Evolutionary conservation across 805 yeast species (phyloP).

Genomic region (Wickerhamomyces xylosicus): DNA sequence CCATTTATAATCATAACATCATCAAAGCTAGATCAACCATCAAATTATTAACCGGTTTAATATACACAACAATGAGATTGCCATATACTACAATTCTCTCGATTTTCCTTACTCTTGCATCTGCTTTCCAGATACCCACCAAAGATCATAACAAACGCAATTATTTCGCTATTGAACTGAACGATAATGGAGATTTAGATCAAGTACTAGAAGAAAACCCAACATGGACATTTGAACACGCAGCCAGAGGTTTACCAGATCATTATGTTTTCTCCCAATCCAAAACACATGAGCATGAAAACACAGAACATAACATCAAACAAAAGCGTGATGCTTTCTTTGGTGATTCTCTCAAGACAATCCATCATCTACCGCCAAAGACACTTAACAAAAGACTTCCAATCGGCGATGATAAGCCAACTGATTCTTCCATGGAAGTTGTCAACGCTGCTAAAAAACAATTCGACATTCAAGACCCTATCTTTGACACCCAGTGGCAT

Average conservation of each 20-base stretch:
- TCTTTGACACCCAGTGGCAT: conserved; percentile 87
- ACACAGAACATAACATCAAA: conserved; percentile 1
- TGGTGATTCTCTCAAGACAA: conserved; percentile 28
- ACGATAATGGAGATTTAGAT: conserved; percentile 22
- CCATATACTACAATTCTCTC: background rate
- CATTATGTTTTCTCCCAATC: conserved; percentile 57
- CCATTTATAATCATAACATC: too few relatives aligned
- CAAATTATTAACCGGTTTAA: too few relatives aligned
- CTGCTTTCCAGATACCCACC: conserved; percentile 19
- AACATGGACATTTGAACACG: conserved; percentile 52
- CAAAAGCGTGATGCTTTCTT: conserved; percentile 7
- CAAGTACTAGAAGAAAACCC: conserved; percentile 27
- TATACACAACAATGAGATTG: too few relatives aligned
- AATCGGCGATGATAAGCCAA: conserved; percentile 29
- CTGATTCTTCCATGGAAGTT: conserved; percentile 42
- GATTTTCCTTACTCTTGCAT: background rate
- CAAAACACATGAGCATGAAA: conserved; percentile 16
- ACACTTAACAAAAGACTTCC: conserved; percentile 49
- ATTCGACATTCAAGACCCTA: conserved; percentile 70
- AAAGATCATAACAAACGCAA: conserved; percentile 41
- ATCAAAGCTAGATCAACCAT: too few relatives aligned
- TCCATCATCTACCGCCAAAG: conserved; percentile 47
- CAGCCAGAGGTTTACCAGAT: conserved; percentile 46
- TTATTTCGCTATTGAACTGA: conserved; percentile 56
- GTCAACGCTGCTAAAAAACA: conserved; percentile 36